Conservation (phyloP, 192 early-diverging fungal species). For the Backusella luteola region DNA sequence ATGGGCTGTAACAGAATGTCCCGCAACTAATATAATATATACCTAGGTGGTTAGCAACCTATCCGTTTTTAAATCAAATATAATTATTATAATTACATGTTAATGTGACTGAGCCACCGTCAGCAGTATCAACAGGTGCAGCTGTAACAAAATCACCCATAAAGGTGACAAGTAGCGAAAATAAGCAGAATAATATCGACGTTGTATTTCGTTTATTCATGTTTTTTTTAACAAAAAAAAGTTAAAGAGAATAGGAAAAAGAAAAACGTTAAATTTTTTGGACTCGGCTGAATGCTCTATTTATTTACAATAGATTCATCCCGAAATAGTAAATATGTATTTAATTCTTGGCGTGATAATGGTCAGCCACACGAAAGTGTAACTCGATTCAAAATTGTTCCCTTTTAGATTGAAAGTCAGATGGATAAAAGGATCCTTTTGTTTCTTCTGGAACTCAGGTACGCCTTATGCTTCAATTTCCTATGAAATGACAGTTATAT, state of each 20-base stretch:
- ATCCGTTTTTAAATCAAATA: not conserved
- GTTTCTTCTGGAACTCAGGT: not conserved
- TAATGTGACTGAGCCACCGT: not conserved
- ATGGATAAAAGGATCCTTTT: not conserved
- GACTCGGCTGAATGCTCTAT: not conserved
- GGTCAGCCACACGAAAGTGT: conserved; percentile 11
- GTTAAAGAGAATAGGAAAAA: not conserved
- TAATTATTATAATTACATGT: not conserved
- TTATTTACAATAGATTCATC: not conserved
- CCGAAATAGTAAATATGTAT: not conserved
- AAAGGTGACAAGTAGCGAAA: not conserved
- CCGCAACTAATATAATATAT: conserved; percentile 10
- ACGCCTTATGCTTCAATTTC: not conserved
- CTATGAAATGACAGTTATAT: not conserved
- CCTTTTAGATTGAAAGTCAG: not conserved
- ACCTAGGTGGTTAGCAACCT: too few relatives aligned
- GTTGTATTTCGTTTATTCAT: not conserved
- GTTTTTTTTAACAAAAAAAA: not conserved
- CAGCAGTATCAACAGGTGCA: conserved; percentile 10
- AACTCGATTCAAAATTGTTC: not conserved
- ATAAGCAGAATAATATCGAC: not conserved
- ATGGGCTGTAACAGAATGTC: conserved; percentile 22
- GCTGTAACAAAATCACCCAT: conserved; percentile 6
- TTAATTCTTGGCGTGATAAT: not conserved
- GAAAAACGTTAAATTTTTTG: conserved; percentile 4